phyloP scores from a whole-genome alignment of 2,329 filamentous ascomycete genomes.

The Pezicula neosporulosa region DNA sequence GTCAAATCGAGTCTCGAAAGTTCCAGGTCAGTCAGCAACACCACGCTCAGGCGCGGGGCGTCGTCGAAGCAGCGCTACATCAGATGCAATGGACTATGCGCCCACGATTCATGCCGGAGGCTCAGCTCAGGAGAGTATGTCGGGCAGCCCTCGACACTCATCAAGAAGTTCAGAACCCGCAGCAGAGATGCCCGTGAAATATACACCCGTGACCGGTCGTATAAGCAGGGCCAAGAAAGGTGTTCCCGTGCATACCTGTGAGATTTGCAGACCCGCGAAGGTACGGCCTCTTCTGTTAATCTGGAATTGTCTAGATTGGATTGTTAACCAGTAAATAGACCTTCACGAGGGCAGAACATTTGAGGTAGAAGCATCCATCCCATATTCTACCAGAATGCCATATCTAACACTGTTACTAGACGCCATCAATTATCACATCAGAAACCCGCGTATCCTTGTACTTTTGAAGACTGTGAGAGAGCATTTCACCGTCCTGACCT shows the following conservation, averaged over 20 bases:
- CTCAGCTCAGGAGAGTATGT: constrained; percentile 18
- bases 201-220: constrained; percentile 30
- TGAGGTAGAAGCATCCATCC: constrained; percentile 42
- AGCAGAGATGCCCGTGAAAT: constrained; percentile 26
- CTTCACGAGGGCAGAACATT: constrained; percentile 59
- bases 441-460: constrained; percentile 48
- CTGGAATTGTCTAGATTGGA: background rate
- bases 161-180: constrained; percentile 20
- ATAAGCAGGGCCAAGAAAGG: constrained; percentile 32
- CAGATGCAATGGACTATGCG: constrained; percentile 22
- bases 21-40: constrained; percentile 10
- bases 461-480: constrained; percentile 50
- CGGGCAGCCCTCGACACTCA: constrained; percentile 20
- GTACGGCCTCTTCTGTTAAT: constrained; percentile 10
- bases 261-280: constrained; percentile 25
- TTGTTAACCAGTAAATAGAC: constrained; percentile 38
- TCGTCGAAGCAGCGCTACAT: constrained; percentile 20
- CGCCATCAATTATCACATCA: constrained; percentile 60
- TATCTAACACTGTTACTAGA: constrained; percentile 34
- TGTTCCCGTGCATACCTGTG: constrained; percentile 30
- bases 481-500: constrained; percentile 57
- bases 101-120: constrained; percentile 15
- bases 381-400: background rate
- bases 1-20: constrained; percentile 22
- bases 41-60: constrained; percentile 13